Base-by-base conservation (phyloP, 2,329 filamentous ascomycete genomes). In the Penicillium polonicum region DNA sequence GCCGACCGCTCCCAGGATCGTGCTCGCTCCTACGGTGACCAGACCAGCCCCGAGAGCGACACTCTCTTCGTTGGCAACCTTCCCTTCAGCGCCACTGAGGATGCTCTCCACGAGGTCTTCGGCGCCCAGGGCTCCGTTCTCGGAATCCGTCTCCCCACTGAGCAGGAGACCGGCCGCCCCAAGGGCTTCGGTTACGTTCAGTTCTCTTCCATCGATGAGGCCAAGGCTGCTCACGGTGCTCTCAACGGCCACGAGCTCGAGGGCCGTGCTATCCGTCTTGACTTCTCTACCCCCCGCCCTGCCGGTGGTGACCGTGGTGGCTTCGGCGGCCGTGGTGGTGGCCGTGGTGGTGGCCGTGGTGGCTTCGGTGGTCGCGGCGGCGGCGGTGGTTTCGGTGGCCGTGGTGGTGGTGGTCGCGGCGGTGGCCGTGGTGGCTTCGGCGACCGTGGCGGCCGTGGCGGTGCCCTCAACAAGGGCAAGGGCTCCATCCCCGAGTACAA, bases 131-230 rank as follows among this genome's bases (percentile, higher is more conserved):
- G 86, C 65, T 83, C 81, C 72, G 85, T 94, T 73, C 85, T 88
- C 70, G 89, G 89, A 72, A 86, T 96, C 69, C 89, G 92, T 72
- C 87, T 97, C 61, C 92, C 92, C 51, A 96, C 92, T 59, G 91
- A 97, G 75, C 86, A 81, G 81, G 91, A 96, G 60, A 86, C 86
- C 61, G 92, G 91, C 64, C 85, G 87, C 68, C 87, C 88, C 73
- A 96, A 96, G 87, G 92, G 92, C 57, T 96, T 95, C 76, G 92
- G 91, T 55, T 97, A 97, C 74, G 88, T 96, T 63, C 88, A 88
- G 72, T 96, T 93, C 82, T 79, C 80, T 67, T 89, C 88, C 19
- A 76, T 94, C 61, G 91, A 96, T 29, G 92, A 96, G 69, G 91
- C 92, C 69, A 90, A 88, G 79, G 78, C 81, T 68, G 92, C 87